Evolutionary conservation across 78 protist genomes (phyloP).

Genomic region (Dictyostelium citrinum): DNA sequence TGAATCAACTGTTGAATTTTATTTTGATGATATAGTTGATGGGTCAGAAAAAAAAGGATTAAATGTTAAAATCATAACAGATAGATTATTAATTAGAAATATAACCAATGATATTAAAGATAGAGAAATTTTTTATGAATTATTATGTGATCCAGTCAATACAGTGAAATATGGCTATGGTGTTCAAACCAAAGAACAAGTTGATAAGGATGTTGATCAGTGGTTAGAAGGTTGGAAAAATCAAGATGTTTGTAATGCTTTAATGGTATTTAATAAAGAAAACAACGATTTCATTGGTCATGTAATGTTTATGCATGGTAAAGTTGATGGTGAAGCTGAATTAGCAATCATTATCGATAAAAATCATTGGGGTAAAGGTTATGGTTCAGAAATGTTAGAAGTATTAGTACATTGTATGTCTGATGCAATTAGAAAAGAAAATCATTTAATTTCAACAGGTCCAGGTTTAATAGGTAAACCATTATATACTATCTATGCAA

Average conservation of each 20-base stretch:
- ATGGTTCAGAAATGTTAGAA: background rate
- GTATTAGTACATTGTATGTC: background rate
- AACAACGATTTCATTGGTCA: background rate
- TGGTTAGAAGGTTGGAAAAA: background rate
- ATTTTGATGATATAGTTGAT: background rate
- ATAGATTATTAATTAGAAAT: conserved; percentile 6
- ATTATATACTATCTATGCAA: background rate
- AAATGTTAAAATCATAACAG: background rate
- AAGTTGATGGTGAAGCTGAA: background rate
- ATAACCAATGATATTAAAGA: background rate
- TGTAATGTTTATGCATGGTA: conserved; percentile 1
- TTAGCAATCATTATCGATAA: background rate
- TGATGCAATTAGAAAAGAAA: background rate
- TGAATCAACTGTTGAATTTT: background rate
- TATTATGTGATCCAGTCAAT: background rate
- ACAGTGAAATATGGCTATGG: background rate
- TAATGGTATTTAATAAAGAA: background rate
- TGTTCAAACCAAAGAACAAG: background rate
- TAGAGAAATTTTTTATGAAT: background rate
- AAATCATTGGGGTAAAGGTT: background rate
- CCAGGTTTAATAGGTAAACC: conserved; percentile 5
- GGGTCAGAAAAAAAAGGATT: background rate
- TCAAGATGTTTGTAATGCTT: background rate
- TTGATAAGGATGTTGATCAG: background rate
- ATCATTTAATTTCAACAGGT: background rate